Evolutionary conservation across 2,329 filamentous ascomycete genomes (phyloP).

Genomic region (Botrytis elliptica): DNA sequence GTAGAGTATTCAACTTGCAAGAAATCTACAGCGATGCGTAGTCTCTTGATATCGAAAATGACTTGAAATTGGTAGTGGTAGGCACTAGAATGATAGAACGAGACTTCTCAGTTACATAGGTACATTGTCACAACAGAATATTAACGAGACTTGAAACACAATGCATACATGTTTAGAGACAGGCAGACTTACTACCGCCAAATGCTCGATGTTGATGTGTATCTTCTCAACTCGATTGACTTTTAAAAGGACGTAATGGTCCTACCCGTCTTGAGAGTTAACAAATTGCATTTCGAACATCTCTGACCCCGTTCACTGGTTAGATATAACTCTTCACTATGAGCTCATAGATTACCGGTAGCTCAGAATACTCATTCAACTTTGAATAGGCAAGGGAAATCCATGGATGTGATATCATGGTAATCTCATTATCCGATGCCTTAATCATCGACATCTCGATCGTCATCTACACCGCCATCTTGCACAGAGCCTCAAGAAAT

Average conservation of each 20-base stretch:
- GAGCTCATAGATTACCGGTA: background rate
- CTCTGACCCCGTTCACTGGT: background rate
- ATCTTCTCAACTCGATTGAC: background rate
- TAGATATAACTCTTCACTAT: background rate
- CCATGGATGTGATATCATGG: background rate
- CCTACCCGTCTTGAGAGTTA: no score
- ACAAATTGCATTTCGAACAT: background rate
- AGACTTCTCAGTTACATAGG: background rate
- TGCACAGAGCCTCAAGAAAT: slow-evolving; percentile 4
- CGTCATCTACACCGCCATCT: slow-evolving; percentile 7
- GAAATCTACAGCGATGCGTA: background rate
- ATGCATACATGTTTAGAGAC: background rate
- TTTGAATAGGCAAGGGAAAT: background rate
- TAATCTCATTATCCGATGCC: background rate
- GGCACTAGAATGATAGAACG: background rate
- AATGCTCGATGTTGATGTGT: background rate
- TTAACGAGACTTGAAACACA: background rate
- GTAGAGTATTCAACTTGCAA: background rate
- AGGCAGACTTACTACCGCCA: background rate
- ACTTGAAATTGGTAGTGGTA: background rate
- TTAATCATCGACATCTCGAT: slow-evolving; percentile 5
- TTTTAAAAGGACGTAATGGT: background rate
- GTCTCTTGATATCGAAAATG: background rate
- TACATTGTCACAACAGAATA: background rate
- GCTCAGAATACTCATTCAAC: background rate